Evolutionary conservation across 192 early-diverging fungal species (phyloP), one percentile per base, ranked within the genome.

Genomic region (Mortierella claussenii): DNA sequence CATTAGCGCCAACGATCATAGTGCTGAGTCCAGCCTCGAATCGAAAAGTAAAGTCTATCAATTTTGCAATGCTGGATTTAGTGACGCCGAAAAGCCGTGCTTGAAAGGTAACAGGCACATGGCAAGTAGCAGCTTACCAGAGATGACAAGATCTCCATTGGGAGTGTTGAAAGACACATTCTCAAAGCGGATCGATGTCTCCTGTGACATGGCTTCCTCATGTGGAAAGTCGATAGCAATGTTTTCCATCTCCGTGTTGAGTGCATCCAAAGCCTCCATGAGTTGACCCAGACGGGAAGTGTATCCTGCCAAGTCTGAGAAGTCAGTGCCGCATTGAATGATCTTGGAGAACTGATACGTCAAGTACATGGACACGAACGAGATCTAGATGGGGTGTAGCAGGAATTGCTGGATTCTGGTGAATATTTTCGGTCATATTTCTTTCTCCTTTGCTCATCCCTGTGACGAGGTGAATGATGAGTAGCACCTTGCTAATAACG

Each of bases 281-380:
- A 97, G 78, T 70, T 95, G 90, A 15, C 79, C 87, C 6, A 97
- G 84, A 80, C 96, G 95, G 13, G 91, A 82, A 1, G 89, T 87
- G 54, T 94, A 96, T 7, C 96, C 95, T 23, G 92, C 90, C 23
- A 96, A 62, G 51, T 95, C 89, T 0, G 94, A 89, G 59, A 94
- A 64, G 62, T 82, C 84, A 36, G 85, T 84, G 2, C 89, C 79
- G 67, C 92, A 88, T 47, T 91, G 82, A 40, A 94, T 90, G 26
- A 96, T 81, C 7, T 69, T 57, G 0, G 89, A 88, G 68, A 95
- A 96, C 28, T 83, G 88, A 69, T 84, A 94, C 20, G 92, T 90
- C 26, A 97, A 80, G 49, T 96, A 97, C 79, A 97, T 83, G 30
- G 92, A 92, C 26, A 95, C 81, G 75, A 95, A 97, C 0, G 93